Conservation (phyloP, 140 eudicot species). For the Ambrosia hybrid region DNA sequence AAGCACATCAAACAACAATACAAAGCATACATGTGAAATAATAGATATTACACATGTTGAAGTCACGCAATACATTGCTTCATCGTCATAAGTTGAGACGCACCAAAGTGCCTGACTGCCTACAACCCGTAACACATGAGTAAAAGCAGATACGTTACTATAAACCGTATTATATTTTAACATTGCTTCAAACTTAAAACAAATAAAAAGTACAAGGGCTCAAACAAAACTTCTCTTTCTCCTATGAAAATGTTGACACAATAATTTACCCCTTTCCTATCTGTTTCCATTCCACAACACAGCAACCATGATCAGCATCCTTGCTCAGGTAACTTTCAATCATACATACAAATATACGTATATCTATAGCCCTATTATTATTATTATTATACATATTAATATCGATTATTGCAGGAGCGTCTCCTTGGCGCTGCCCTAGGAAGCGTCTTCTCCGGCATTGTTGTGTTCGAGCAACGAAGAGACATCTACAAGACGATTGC, state of each 20-base stretch:
- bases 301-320: conserved; percentile 75
- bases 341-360: background rate
- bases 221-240: conserved; percentile 2
- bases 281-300: conserved; percentile 12
- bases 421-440: conserved; percentile 86
- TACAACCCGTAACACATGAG: too few species aligned
- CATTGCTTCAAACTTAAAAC: too few species aligned
- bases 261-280: background rate
- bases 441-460: conserved; percentile 44
- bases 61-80: too few species aligned
- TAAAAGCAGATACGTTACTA: too few species aligned
- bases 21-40: too few species aligned
- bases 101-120: too few species aligned
- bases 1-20: too few species aligned
- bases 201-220: conserved; percentile 10
- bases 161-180: too few species aligned
- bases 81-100: too few species aligned
- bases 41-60: too few species aligned
- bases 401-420: conserved; percentile 41
- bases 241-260: background rate
- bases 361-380: background rate
- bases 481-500: conserved; percentile 58
- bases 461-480: conserved; percentile 62
- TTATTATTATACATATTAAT: background rate
- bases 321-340: conserved; percentile 56